Base-by-base conservation (phyloP, 345 rosid genomes). In the Trapa bicornis region DNA sequence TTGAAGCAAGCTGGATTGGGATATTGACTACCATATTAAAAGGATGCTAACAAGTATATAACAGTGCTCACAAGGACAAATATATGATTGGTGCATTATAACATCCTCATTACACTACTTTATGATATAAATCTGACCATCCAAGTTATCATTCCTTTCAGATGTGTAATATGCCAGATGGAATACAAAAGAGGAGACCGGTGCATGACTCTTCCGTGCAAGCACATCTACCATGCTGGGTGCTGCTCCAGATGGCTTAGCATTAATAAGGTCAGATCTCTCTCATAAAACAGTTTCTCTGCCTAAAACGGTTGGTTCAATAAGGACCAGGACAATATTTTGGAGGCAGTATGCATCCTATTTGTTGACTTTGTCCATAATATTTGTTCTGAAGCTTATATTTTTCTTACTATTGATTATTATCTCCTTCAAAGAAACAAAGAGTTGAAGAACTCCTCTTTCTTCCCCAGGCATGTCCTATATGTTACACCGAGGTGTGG, bases 131-230 rank as follows among this genome's bases (percentile, higher is more conserved):
- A 22, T 22, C 29, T 22, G 29, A 22, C 29, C 11, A 7, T 2
- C 48, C 11, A 45, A 45, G 13, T 45, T 45, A 45, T 45, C 13
- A 15, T 58, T 35, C 38, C 63, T 32, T 58, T 61, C 72, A 94
- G 99, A 86, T 95, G 99, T 73, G 97, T 95, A 64, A 89, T 95
- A 67, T 95, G 99, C 82, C 99, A 95, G 75, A 91, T 94, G 89
- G 96, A 91, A 79, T 94, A 41, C 43, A 41, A 41, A 41, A 41
- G 43, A 41, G 43, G 43, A 41, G 43, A 41, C 7, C 78, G 80
- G 73, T 83, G 69, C 61, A 89, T 94, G 75, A 85, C 87, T 47
- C 81, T 94, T 53, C 96, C 97, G 9, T 95, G 99, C 84, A 91
- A 85, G 68, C 99, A 95, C 76, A 78, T 78, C 64, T 91, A 95